phyloP scores from a whole-genome alignment of 2,329 filamentous ascomycete species.

The Calonectria pseudoreteaudii region DNA sequence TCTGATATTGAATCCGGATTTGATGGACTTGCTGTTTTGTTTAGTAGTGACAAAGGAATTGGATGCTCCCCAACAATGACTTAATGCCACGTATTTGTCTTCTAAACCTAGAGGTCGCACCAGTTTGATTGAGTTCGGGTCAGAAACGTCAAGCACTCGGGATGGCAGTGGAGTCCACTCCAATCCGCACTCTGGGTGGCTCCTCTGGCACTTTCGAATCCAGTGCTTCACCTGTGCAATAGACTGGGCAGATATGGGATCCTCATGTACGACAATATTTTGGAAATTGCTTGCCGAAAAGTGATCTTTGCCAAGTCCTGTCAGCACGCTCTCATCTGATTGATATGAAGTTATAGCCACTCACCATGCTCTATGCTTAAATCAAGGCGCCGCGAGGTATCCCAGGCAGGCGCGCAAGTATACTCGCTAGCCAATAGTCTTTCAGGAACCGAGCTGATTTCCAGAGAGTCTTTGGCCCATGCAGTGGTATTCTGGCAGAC shows the following conservation, averaged over 20 bases:
- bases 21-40: conserved; percentile 7
- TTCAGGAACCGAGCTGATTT: background rate
- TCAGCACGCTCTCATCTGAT: background rate
- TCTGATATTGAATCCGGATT: conserved; percentile 4
- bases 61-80: conserved; percentile 3
- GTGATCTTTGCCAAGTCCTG: background rate
- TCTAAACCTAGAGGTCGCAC: conserved; percentile 9
- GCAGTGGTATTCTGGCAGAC: background rate
- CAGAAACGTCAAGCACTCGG: conserved; percentile 2
- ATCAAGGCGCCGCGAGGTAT: background rate
- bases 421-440: conserved; percentile 2
- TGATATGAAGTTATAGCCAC: background rate
- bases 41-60: background rate
- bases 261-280: conserved; percentile 9
- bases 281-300: background rate
- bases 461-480: background rate
- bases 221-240: conserved; percentile 11
- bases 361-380: conserved; percentile 3
- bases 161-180: conserved; percentile 14
- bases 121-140: conserved; percentile 3
- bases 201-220: conserved; percentile 4
- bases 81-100: conserved; percentile 14
- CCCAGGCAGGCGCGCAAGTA: conserved; percentile 2
- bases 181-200: background rate
- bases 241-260: conserved; percentile 4